Base-by-base conservation (phyloP, 2,329 filamentous ascomycete species). In the Paecilomyces niveus region DNA sequence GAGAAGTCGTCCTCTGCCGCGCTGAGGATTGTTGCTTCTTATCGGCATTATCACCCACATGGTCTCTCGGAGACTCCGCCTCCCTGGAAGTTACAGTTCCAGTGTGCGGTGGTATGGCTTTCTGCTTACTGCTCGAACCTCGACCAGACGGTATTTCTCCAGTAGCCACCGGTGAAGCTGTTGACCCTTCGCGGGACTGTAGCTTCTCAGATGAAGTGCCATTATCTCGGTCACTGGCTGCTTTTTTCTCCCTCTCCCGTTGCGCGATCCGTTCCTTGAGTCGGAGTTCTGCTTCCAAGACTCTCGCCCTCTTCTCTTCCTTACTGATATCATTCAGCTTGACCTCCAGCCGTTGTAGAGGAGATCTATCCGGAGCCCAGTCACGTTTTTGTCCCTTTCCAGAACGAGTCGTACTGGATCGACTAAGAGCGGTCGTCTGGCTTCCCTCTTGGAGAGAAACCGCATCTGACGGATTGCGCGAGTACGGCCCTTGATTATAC, bases 271-370 rank as follows among this genome's bases (percentile, higher is more conserved):
- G 69, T 68, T 93, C 87, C 65, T 86, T 84, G 18, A 87, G 83
- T 51, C 84, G 83, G 64, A 86, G 81, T 72, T 97, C 93, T 5
- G 91, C 91, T 67, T 93, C 89, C 70, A 92, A 84, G 3, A 93
- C 85, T 53, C 90, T 84, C 8, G 92, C 91, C 63, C 93, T 84
- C 74, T 96, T 95, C 75, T 97, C 92, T 76, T 97, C 92, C 73
- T 97, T 97, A 72, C 89, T 96, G 74, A 97, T 93, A 75, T 89
- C 92, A 73, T 89, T 89, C 68, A 97, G 83, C 67, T 90, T 94
- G 69, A 90, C 85, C 78, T 99, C 93, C 65, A 99, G 84, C 78
- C 88, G 94, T 74, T 99, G 93, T 56, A 99, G 82, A 56, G 95
- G 94, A 62, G 93, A 97, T 67, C 89, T 86, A 71, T 95, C 89